Percentiles rank a stretch among this genome's conserved stretches.
These are phyloP conservation scores for Micromonas commoda DNA, from an alignment of 139 green algal genomes.

Conservation along the genomic window DNA sequence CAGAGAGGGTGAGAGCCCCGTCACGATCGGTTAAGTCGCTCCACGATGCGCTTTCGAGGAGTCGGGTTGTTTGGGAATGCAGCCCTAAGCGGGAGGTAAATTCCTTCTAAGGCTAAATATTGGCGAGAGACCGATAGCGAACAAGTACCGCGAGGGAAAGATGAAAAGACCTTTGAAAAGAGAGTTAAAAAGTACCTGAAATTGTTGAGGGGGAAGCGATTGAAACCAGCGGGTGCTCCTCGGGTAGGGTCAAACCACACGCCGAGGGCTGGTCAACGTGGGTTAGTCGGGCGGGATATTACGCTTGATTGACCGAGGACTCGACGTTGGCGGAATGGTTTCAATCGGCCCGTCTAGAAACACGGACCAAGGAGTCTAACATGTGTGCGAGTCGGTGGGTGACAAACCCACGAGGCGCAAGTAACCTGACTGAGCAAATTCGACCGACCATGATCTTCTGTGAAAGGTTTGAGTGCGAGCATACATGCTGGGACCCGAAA, in stretches of 20 bases:
- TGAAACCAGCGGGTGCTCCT: constrained; percentile 60
- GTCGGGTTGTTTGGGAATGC: constrained; percentile 88
- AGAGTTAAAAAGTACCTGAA: constrained; percentile 93
- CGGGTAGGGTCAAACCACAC: constrained; percentile 14
- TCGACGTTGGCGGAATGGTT: constrained; percentile 75
- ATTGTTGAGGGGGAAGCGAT: constrained; percentile 88
- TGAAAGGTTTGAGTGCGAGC: constrained; percentile 82
- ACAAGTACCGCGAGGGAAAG: constrained; percentile 95
- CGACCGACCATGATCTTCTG: constrained; percentile 82
- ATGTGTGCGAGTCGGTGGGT: constrained; percentile 83
- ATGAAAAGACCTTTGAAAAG: constrained; percentile 96
- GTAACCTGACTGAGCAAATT: constrained; percentile 81
- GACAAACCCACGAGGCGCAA: constrained; percentile 84
- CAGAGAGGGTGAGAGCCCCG: constrained; percentile 82
- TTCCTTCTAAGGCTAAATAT: constrained; percentile 91
- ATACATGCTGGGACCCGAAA: constrained; percentile 85
- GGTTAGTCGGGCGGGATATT: constrained; percentile 63
- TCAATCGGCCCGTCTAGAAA: constrained; percentile 86
- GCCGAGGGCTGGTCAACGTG: constrained; percentile 72
- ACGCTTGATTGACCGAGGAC: constrained; percentile 58
- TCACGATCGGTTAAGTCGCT: constrained; percentile 50
- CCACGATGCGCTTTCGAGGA: constrained; percentile 70
- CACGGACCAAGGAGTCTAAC: constrained; percentile 94
- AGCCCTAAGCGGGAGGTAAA: constrained; percentile 86
- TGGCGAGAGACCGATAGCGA: constrained; percentile 87